A percentile compares a stretch with the other conserved stretches of the same genome.
phyloP scores from a whole-genome alignment of 495 filamentous ascomycete species.

The Daldinia childiae region DNA sequence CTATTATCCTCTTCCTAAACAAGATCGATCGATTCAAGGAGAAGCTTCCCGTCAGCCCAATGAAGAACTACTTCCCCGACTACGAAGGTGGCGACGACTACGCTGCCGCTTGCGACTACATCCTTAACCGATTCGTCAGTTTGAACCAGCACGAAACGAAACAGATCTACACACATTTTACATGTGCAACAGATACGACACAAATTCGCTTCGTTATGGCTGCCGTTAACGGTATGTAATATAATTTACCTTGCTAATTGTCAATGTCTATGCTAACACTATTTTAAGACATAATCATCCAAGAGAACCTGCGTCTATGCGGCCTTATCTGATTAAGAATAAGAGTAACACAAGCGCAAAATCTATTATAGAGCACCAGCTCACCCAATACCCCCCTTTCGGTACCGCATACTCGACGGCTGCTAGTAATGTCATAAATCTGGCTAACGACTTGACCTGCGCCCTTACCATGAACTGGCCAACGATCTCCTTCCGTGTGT shows the following conservation, averaged over 20 bases:
- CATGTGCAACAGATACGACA: slow-evolving; percentile 96
- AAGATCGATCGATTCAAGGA: slow-evolving; percentile 99
- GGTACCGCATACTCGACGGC: slow-evolving; percentile 34
- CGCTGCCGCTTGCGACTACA: slow-evolving; percentile 92
- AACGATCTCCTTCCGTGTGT: slow-evolving; percentile 46
- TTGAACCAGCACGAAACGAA: slow-evolving; percentile 98
- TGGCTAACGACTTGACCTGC: slow-evolving; percentile 50
- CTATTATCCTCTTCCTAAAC: slow-evolving; percentile 99
- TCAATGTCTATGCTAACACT: slow-evolving; percentile 43
- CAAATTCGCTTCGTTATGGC: slow-evolving; percentile 99
- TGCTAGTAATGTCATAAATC: slow-evolving; percentile 46
- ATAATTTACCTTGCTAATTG: background rate
- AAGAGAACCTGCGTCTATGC: slow-evolving; percentile 98
- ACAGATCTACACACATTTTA: slow-evolving; percentile 99
- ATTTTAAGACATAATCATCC: slow-evolving; percentile 93
- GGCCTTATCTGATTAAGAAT: slow-evolving; percentile 82
- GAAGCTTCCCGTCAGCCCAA: slow-evolving; percentile 98
- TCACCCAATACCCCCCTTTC: slow-evolving; percentile 37
- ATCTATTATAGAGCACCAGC: slow-evolving; percentile 22
- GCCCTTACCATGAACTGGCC: slow-evolving; percentile 44
- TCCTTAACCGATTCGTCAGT: slow-evolving; percentile 95
- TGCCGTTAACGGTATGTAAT: slow-evolving; percentile 91
- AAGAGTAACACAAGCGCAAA: slow-evolving; percentile 12
- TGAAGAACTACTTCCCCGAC: slow-evolving; percentile 99
- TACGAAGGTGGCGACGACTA: slow-evolving; percentile 97